Base-by-base conservation (phyloP, 768 basidiomycete genomes). In the Russula virescens region DNA sequence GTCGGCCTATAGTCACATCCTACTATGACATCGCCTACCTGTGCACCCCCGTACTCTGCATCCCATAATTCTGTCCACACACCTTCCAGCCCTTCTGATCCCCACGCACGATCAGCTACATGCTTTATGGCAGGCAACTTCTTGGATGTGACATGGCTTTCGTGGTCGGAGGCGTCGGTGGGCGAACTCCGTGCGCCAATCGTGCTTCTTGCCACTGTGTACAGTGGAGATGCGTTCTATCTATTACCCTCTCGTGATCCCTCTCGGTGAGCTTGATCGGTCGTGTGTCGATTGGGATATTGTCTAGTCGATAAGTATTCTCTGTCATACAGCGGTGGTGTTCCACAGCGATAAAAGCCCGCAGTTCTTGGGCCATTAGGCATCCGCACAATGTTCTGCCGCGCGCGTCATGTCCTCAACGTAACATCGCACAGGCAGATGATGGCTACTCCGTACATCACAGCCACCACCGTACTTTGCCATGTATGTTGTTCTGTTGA, bases 121-220 rank as follows among this genome's bases (percentile, higher is more conserved):
- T 18, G 4, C n/a, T 16, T n/a, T 62, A 48, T 19, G 14, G n/a
- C 10, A 23, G 26, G 11, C 58, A 60, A 19, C 48, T 60, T 7
- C 47, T 45, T 13, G 63, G 58, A 3, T 64, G 63, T 35, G 52
- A 60, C 10, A 45, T 64, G 63, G 63, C 60, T 19, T 9, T 38
- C 38, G 53, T 9, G 11, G 7, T 49, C 50, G 6, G 34, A 2
- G 13, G 14, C 16, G 18, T 14, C 26, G 10, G 11, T 6, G 8
- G 13, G 10, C 10, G 31, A 31, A 31, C 63, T 64, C 5, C 16
- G 53, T 31, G 58, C 19, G 14, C 63, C 63, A 18, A 43, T 2
- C 31, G 25, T 55, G 2, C 53, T 43, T 5, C 58, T 58, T 6
- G 31, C 23, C 0, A 28, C 31, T n/a, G 2, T 21, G 21, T 18